Evolutionary conservation across 306 rosid genomes (phyloP).

Genomic region (Notholithocarpus densiflorus): DNA sequence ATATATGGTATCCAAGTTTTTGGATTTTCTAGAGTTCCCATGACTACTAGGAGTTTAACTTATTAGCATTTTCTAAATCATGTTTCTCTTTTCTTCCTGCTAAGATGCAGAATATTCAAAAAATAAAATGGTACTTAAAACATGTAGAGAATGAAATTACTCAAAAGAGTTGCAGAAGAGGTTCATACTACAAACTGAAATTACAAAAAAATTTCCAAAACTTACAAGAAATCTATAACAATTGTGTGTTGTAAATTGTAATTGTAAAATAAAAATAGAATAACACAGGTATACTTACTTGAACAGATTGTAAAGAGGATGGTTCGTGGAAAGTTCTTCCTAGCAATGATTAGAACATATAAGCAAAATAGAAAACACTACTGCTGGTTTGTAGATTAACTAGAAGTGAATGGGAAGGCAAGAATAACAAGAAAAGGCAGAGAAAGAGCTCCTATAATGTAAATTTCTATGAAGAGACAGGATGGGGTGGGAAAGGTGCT

Average conservation of each 20-base stretch:
- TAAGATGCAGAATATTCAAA: constrained; percentile 16
- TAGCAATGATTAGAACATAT: constrained; percentile 22
- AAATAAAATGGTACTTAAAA: neutral
- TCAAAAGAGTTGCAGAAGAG: neutral
- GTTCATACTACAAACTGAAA: neutral
- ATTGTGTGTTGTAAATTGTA: neutral
- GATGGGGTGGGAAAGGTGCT: constrained; percentile 38
- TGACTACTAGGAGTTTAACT: constrained; percentile 15
- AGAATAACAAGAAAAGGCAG: constrained; percentile 14
- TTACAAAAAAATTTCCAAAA: neutral
- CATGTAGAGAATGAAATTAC: neutral
- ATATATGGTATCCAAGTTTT: constrained; percentile 72
- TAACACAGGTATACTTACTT: constrained; percentile 11
- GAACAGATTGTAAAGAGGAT: constrained; percentile 16
- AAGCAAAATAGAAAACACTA: constrained; percentile 13
- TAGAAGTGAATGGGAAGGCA: constrained; percentile 8
- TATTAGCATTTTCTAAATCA: constrained; percentile 5
- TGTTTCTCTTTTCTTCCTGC: constrained; percentile 15
- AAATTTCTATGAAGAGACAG: constrained; percentile 29
- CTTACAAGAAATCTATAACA: neutral
- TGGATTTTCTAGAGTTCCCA: constrained; percentile 70
- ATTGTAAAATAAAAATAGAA: neutral
- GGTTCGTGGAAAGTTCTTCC: neutral
- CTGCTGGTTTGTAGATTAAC: constrained; percentile 21
- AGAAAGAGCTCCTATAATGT: constrained; percentile 17